Evolutionary conservation across 1,284 basidiomycete genomes (phyloP), one percentile per base, ranked within the genome.

Genomic region (Cerioporus squamosus): DNA sequence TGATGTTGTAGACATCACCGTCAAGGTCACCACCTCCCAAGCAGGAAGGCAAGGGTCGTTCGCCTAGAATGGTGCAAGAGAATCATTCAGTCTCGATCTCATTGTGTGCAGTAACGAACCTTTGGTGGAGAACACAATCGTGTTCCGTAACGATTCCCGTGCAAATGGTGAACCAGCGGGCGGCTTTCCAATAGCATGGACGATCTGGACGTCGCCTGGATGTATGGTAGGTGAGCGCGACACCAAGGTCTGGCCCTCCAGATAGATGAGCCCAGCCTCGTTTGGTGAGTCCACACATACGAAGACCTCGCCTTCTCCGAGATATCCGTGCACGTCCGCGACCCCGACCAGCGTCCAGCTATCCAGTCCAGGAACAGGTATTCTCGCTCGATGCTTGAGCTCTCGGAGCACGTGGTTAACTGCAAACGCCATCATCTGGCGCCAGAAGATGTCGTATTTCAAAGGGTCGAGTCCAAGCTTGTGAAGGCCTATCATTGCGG

Each of bases 321-420:
- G 77, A 55, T 75, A 81, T 7, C 74, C 69, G 59, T 86, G 81
- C 1, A 83, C 75, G 65, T 90, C 88, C 1, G 87, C 86, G 4
- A 91, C 81, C 0, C 88, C 89, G 4, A 90, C 87, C 1, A 91
- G 69, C 0, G 85, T 90, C 77, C 81, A 87, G 3, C 81, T 83
- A 10, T 76, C 73, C 8, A 3, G 18, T 14, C 51, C 51, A 12
- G 81, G 81, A 5, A 91, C 76, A 6, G 85, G 86, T 44, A 91
- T 90, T 8, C 88, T 80, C 2, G 87, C 87, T 53, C 81, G 81
- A 57, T 85, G 81, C 66, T 90, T 91, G 20, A 91, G 76, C 53
- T 85, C 78, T 53, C 88, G 80, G 9, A 91, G 75, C 20, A 88
- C 77, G 62, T 90, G 84, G 62, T 86, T 77, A 31, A 83, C 72